Base-by-base conservation (phyloP, 1,139 yeast species). In the Candida albicans region DNA sequence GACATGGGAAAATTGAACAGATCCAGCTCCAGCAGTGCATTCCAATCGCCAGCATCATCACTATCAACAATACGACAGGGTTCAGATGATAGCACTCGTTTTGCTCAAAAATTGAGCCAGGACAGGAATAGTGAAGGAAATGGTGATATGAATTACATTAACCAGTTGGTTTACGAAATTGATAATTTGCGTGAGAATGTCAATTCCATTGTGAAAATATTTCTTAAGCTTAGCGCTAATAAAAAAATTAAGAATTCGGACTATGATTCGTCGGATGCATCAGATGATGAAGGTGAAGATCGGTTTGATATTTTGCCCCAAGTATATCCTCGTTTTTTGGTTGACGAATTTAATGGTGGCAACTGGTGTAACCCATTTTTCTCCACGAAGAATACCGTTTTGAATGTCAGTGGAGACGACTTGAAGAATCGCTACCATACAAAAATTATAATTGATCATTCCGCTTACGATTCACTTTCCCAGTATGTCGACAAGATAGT, bases 311-410 rank as follows among this genome's bases (percentile, higher is more conserved):
- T 67, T 11, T 55, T 84, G 25, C 91, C 91, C 0, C 84, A 83
- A 56, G 66, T 81, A 2, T 78, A 82, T 52, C 87, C 91, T n/a
- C 67, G 93, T 46, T 82, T 84, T 54, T 61, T 84, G 8, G 68
- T 73, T 30, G 79, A 81, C 38, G 82, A 78, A 45, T 84, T 81
- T 57, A 82, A 81, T 53, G 91, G 89, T 8, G 90, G 89, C 8
- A 82, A 82, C 52, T 84, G 88, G 84, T 75, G 81, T 41, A 84
- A 83, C 53, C 87, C 87, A 27, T 82, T 83, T 52, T 80, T 79
- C 51, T 65, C 72, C 6, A 67, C 74, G 9, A 57, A 53, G 18
- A 72, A 71, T 41, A 58, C 68, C 1, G 64, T 67, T 18, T 61
- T 74, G 39, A 73, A 73, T 52, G 69, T 69, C 7, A 68, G 77